Conservation (phyloP, 805 yeast genomes). For the Lachancea fermentati region DNA sequence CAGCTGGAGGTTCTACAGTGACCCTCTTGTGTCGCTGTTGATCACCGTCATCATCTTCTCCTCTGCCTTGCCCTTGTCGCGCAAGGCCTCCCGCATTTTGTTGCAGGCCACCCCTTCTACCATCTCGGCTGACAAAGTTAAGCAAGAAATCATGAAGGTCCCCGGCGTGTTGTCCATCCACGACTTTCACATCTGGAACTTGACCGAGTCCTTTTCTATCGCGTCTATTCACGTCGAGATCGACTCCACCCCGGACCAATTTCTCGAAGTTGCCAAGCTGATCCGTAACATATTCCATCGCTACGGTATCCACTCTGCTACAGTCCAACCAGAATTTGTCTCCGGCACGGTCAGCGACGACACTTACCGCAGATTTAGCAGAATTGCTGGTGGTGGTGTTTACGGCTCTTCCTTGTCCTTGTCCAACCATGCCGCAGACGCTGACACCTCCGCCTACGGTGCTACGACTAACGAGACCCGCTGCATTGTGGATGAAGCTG, state of each 20-base stretch:
- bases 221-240: constrained; percentile 88
- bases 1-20: constrained; percentile 80
- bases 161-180: constrained; percentile 80
- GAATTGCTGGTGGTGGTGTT: constrained; percentile 29
- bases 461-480: constrained; percentile 29
- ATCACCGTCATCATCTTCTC: constrained; percentile 87
- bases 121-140: constrained; percentile 69
- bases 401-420: constrained; percentile 15
- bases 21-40: constrained; percentile 78
- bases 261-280: constrained; percentile 61
- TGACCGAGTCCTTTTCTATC: constrained; percentile 78
- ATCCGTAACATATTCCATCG: constrained; percentile 76
- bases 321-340: constrained; percentile 91
- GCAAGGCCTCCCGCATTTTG: constrained; percentile 77
- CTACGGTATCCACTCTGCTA: constrained; percentile 85
- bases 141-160: constrained; percentile 58
- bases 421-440: constrained; percentile 7
- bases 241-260: constrained; percentile 55
- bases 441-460: constrained; percentile 31
- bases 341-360: constrained; percentile 29
- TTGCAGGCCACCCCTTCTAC: constrained; percentile 91
- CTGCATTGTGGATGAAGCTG: constrained; percentile 49
- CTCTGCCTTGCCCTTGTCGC: constrained; percentile 85
- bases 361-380: constrained; percentile 32
- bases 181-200: constrained; percentile 95